Evolutionary conservation across 2,329 filamentous ascomycete species (phyloP).

Genomic region (Tolypocladium amazonense): DNA sequence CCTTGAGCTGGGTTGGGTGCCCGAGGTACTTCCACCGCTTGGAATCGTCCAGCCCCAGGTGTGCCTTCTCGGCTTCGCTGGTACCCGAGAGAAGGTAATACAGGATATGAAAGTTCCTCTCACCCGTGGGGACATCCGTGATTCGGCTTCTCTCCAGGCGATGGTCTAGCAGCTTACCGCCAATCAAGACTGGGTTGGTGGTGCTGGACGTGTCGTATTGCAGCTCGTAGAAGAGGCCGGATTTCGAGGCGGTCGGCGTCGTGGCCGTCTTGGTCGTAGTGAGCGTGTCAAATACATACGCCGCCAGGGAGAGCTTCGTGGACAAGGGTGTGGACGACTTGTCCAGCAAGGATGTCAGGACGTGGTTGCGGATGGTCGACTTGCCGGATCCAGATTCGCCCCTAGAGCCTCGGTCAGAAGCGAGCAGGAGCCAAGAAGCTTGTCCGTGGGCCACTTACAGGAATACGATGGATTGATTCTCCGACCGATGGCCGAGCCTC

Average conservation of each 20-base stretch:
- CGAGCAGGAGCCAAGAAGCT: not conserved
- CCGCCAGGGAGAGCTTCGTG: constrained; percentile 82
- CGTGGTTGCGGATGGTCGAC: constrained; percentile 83
- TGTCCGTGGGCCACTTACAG: constrained; percentile 49
- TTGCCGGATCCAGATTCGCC: constrained; percentile 96
- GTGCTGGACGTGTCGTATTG: constrained; percentile 89
- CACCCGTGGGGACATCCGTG: constrained; percentile 83
- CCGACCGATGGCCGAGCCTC: constrained; percentile 74
- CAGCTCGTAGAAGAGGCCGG: constrained; percentile 88
- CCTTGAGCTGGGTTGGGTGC: constrained; percentile 91
- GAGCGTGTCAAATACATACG: constrained; percentile 90
- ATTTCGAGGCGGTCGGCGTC: constrained; percentile 89
- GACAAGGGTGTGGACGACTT: constrained; percentile 90
- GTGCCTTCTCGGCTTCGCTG: constrained; percentile 77
- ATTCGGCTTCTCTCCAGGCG: constrained; percentile 86
- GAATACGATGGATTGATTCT: constrained; percentile 90
- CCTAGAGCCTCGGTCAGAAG: constrained; percentile 31
- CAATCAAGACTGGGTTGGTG: constrained; percentile 77
- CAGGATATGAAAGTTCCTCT: constrained; percentile 90
- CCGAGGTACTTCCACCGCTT: constrained; percentile 95
- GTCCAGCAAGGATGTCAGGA: constrained; percentile 74
- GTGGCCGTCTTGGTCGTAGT: constrained; percentile 97
- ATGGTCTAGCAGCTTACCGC: constrained; percentile 90
- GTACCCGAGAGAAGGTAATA: constrained; percentile 95
- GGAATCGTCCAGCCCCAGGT: constrained; percentile 55